phyloP scores from a whole-genome alignment of 345 rosid genomes.

The Aurinia saxatilis region DNA sequence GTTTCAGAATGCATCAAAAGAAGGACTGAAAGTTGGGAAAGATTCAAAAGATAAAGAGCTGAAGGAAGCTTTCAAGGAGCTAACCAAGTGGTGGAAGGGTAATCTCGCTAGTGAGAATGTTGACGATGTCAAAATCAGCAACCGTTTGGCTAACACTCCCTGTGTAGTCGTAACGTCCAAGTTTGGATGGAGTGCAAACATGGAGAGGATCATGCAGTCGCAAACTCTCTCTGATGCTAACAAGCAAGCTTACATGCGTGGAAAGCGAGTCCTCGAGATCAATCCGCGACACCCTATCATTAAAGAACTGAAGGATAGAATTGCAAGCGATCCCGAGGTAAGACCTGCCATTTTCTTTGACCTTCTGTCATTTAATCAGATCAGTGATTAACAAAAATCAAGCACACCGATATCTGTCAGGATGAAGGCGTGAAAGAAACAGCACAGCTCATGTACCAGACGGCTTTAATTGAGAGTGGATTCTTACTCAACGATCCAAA shows the following conservation, averaged over 20 bases:
- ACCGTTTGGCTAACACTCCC: slow-evolving; percentile 84
- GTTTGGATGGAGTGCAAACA: slow-evolving; percentile 95
- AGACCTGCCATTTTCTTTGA: background rate
- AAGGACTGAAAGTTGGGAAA: slow-evolving; percentile 83
- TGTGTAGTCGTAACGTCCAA: slow-evolving; percentile 94
- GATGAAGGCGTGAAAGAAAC: slow-evolving; percentile 69
- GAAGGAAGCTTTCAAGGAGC: slow-evolving; percentile 87
- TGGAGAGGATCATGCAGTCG: slow-evolving; percentile 98
- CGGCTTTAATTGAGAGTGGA: slow-evolving; percentile 96
- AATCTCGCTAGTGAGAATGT: slow-evolving; percentile 71
- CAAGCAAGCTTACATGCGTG: slow-evolving; percentile 91
- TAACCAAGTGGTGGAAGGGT: slow-evolving; percentile 93
- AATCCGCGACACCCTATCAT: slow-evolving; percentile 94
- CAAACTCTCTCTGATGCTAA: slow-evolving; percentile 88
- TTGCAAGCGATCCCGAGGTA: slow-evolving; percentile 83
- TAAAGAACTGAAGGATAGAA: slow-evolving; percentile 87
- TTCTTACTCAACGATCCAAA: slow-evolving; percentile 69
- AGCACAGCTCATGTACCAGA: slow-evolving; percentile 85
- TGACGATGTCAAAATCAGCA: slow-evolving; percentile 89
- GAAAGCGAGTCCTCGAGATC: slow-evolving; percentile 92
- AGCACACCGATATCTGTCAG: slow-evolving; percentile 28
- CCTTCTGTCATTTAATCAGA: background rate
- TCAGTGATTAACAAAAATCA: background rate
- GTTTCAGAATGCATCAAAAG: slow-evolving; percentile 95
- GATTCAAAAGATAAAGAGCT: slow-evolving; percentile 74